Percentiles rank a stretch among this genome's conserved stretches.
Evolutionary conservation across 495 filamentous ascomycete genomes (phyloP).

Genomic region (Xylaria scruposa): DNA sequence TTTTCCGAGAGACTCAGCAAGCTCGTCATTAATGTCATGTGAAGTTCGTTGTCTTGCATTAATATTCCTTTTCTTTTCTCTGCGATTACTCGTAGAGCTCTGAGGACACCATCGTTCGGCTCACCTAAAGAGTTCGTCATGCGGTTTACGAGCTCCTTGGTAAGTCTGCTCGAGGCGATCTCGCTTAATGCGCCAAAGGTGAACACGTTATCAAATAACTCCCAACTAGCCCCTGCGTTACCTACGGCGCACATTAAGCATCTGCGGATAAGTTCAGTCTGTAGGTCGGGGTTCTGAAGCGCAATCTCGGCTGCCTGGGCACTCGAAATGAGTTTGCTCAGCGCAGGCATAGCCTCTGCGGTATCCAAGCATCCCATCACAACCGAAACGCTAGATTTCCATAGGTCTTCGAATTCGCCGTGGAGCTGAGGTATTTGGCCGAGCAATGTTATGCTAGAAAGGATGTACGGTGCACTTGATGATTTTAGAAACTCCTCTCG

Average conservation of each 20-base stretch:
- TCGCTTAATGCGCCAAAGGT: constrained; percentile 41
- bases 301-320: constrained; percentile 37
- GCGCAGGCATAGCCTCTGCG: constrained; percentile 34
- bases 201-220: constrained; percentile 50
- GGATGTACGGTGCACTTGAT: constrained; percentile 48
- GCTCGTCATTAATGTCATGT: constrained; percentile 50
- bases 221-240: constrained; percentile 34
- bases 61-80: constrained; percentile 45
- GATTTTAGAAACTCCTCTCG: constrained; percentile 36
- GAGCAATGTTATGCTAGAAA: constrained; percentile 44
- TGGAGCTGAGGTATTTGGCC: constrained; percentile 45
- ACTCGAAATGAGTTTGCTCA: constrained; percentile 49
- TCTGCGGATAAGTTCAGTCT: constrained; percentile 46
- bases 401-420: constrained; percentile 40
- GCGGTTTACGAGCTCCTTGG: constrained; percentile 35
- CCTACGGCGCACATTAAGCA: constrained; percentile 43
- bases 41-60: constrained; percentile 39
- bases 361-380: constrained; percentile 37
- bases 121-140: constrained; percentile 32
- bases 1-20: constrained; percentile 55
- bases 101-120: constrained; percentile 38
- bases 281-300: constrained; percentile 40
- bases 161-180: constrained; percentile 35
- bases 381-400: constrained; percentile 42
- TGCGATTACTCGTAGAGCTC: constrained; percentile 49